Evolutionary conservation across 768 basidiomycete species (phyloP).

Genomic region (Phaffia australis): DNA sequence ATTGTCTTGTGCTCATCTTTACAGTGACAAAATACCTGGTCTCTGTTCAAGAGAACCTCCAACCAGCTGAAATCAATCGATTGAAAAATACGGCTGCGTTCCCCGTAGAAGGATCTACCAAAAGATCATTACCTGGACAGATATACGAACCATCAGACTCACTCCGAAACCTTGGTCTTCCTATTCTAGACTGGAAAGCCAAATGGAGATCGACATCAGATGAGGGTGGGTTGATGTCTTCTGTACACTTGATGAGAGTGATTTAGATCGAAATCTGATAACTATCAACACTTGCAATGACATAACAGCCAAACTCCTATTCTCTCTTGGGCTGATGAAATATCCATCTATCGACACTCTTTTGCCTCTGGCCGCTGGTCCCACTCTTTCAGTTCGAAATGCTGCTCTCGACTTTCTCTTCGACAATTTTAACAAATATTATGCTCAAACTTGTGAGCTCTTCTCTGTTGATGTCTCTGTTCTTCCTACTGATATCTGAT

Average conservation of each 20-base stretch:
- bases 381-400: conserved; percentile 42
- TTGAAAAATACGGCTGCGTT: conserved; percentile 64
- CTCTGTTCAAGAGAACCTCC: conserved; percentile 57
- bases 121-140: conserved; percentile 37
- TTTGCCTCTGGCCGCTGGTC: conserved; percentile 56
- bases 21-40: conserved; percentile 77
- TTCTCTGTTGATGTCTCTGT: conserved; percentile 4
- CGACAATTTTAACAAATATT: conserved; percentile 56
- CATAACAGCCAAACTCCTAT: conserved; percentile 62
- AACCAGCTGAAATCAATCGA: conserved; percentile 49
- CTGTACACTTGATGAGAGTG: background rate
- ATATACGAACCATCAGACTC: conserved; percentile 74
- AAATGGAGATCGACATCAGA: conserved; percentile 77
- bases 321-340: conserved; percentile 45
- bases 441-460: conserved; percentile 29
- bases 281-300: background rate
- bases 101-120: conserved; percentile 36
- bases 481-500: too few relatives aligned
- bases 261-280: conserved; percentile 6
- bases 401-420: conserved; percentile 71
- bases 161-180: conserved; percentile 62
- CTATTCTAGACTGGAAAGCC: conserved; percentile 78
- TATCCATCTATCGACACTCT: conserved; percentile 58
- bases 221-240: conserved; percentile 52
- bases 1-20: conserved; percentile 34